Base-by-base conservation (phyloP, 306 rosid species). In the Delonix regia region DNA sequence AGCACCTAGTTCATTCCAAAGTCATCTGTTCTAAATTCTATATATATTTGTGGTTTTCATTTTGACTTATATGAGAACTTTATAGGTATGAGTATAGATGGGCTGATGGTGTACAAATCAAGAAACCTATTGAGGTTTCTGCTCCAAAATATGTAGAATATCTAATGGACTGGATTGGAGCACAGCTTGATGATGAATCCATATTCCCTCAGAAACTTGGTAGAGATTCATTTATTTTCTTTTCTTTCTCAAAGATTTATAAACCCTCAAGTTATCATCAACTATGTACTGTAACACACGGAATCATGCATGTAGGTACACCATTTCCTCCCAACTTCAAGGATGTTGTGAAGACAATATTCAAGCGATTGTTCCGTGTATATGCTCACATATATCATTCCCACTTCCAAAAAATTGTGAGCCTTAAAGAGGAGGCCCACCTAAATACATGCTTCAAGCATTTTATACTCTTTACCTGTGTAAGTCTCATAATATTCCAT, bases 381-480 rank as follows among this genome's bases (percentile, higher is more conserved):
- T 95, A 95, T 88, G 99, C 99, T 83, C 99, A 95, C 85, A 91
- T 95, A 60, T 95, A 95, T 70, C 98, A 95, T 83, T 95, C 98
- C 78, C 99, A 95, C 89, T 95, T 95, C 68, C 99, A 95, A 91
- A 95, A 95, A 87, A 95, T 95, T 76, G 98, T 95, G 88, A 91
- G 96, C 89, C 96, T 96, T 60, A 93, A 96, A 92, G 99, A 96
- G 81, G 99, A 96, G 91, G 99, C 99, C 74, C 98, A 96, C 89
- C 83, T 96, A 44, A 93, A 96, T 82, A 96, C 99, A 53, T 96
- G 99, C 96, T 96, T 96, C 94, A 96, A 96, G 96, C 99, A 93
- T 93, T 96, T 96, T 87, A 96, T 96, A 78, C 96, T 96, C 70
- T 96, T 96, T 77, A 96, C 99, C 77, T 90, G 91, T 81, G 97